Conservation (phyloP, 345 rosid genomes). For the Viola odorata region DNA sequence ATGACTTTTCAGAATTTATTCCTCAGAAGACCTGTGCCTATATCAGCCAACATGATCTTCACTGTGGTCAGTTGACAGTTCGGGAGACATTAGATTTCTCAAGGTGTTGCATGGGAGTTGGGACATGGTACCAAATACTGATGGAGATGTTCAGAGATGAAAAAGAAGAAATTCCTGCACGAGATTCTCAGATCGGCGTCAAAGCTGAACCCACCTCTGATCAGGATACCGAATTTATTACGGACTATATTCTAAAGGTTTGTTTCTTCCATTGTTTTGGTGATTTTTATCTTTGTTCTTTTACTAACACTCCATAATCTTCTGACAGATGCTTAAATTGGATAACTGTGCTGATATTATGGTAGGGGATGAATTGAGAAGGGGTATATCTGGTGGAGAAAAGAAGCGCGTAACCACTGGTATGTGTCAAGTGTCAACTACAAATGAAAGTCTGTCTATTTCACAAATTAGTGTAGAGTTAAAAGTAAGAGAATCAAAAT, state of each 20-base stretch:
- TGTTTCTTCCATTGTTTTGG: background rate
- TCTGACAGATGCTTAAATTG: slow-evolving; percentile 31
- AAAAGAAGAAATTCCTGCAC: slow-evolving; percentile 34
- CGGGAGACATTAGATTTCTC: slow-evolving; percentile 44
- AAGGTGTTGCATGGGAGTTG: slow-evolving; percentile 40
- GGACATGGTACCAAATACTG: slow-evolving; percentile 31
- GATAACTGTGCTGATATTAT: slow-evolving; percentile 39
- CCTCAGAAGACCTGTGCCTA: slow-evolving; percentile 45
- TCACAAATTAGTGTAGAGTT: too few species aligned
- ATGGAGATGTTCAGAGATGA: slow-evolving; percentile 36
- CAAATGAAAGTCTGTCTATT: too few species aligned
- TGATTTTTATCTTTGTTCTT: background rate
- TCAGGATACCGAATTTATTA: slow-evolving; percentile 26
- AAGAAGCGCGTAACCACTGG: slow-evolving; percentile 44
- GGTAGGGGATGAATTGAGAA: slow-evolving; percentile 46
- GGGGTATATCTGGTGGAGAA: slow-evolving; percentile 48
- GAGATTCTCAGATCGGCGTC: slow-evolving; percentile 34
- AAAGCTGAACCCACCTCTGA: slow-evolving; percentile 34
- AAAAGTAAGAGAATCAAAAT: too few species aligned
- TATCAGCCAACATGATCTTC: slow-evolving; percentile 40
- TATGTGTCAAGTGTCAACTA: too few species aligned
- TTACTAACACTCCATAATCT: too few species aligned
- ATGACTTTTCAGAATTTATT: slow-evolving; percentile 34
- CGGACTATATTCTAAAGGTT: slow-evolving; percentile 40
- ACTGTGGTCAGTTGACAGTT: slow-evolving; percentile 43